Base-by-base conservation (phyloP, 805 yeast species). In the Saturnispora serradocipensis region DNA sequence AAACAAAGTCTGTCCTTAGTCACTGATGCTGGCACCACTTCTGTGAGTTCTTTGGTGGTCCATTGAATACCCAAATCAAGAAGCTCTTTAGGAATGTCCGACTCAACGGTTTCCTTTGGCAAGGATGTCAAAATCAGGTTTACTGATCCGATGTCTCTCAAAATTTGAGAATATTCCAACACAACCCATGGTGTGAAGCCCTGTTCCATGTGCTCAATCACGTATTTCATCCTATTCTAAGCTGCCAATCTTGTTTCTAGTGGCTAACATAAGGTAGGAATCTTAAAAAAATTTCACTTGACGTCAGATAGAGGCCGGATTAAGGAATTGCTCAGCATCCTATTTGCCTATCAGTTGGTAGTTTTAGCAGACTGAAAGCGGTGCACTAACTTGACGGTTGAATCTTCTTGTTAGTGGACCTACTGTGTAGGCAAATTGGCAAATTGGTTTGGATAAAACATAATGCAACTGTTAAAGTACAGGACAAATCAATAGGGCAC, bases 121-220 rank as follows among this genome's bases (percentile, higher is more conserved):
- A 90, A 72, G 1, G 97, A 89, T 0, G 95, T 80, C 56, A 90
- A 71, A 39, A 84, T 71, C 43, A 91, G 72, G 63, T 89, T 88
- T 27, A 80, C 83, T 18, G 72, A 70, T 2, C 97, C 97, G 6
- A 91, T 82, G 54, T 91, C 97, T 50, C 78, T 73, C 46, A 89
- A 79, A 53, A 91, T 90, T 60, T 86, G 88, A 27, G 80, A 69
- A 67, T 91, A 91, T 62, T 91, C 99, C 5, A 93, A 73, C 28
- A 79, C 76, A 43, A 91, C 98, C 99, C 99, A 91, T 58, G 86
- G 93, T 57, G 96, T 88, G 76, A 91, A 88, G 1, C 96, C 98
- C 54, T 81, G 86, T 68, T 91, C 99, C 97, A 91, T 91, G 65
- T 91, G 99, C 68, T 91, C 99, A 49, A 91, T 89, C 49, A 93